phyloP scores from a whole-genome alignment of 2,329 filamentous ascomycete genomes.

The Scortechinia acanthostroma region DNA sequence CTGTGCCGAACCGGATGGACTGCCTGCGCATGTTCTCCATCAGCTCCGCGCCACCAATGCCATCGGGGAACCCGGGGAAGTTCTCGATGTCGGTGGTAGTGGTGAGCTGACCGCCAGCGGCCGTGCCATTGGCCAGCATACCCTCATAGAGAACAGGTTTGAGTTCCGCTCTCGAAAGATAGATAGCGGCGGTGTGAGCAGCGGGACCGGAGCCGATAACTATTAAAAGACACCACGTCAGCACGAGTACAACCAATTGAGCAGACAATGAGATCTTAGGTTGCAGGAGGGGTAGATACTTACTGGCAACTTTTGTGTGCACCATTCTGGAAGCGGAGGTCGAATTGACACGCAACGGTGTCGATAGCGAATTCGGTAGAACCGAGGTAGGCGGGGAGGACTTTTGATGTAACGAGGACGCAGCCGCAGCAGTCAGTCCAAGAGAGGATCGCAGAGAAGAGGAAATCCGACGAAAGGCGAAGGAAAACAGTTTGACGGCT shows the following conservation, averaged over 20 bases:
- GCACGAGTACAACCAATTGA: slow-evolving; percentile 7
- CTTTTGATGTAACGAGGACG: slow-evolving; percentile 42
- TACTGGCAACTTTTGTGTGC: slow-evolving; percentile 88
- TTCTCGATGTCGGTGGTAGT: slow-evolving; percentile 99
- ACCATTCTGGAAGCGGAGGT: slow-evolving; percentile 49
- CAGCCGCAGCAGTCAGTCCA: slow-evolving; percentile 45
- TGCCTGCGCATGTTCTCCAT: slow-evolving; percentile 94
- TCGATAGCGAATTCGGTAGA: slow-evolving; percentile 7
- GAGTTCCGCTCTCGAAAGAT: slow-evolving; percentile 87
- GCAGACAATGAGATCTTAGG: slow-evolving; percentile 21
- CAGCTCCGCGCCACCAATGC: slow-evolving; percentile 77
- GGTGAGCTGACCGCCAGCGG: slow-evolving; percentile 90
- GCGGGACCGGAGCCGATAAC: slow-evolving; percentile 91
- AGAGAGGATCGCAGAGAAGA: slow-evolving; percentile 43
- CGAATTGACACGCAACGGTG: slow-evolving; percentile 10
- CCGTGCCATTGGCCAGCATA: slow-evolving; percentile 94
- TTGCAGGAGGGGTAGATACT: slow-evolving; percentile 34
- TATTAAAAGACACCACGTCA: slow-evolving; percentile 18
- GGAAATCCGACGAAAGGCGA: slow-evolving; percentile 46
- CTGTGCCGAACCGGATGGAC: slow-evolving; percentile 83
- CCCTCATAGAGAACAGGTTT: slow-evolving; percentile 95
- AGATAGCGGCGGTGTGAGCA: slow-evolving; percentile 94
- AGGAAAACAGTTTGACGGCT: slow-evolving; percentile 59
- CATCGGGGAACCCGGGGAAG: slow-evolving; percentile 87
- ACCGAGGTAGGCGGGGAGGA: slow-evolving; percentile 24